phyloP scores from a whole-genome alignment of 2,329 filamentous ascomycete species.

The Fusarium sp. region DNA sequence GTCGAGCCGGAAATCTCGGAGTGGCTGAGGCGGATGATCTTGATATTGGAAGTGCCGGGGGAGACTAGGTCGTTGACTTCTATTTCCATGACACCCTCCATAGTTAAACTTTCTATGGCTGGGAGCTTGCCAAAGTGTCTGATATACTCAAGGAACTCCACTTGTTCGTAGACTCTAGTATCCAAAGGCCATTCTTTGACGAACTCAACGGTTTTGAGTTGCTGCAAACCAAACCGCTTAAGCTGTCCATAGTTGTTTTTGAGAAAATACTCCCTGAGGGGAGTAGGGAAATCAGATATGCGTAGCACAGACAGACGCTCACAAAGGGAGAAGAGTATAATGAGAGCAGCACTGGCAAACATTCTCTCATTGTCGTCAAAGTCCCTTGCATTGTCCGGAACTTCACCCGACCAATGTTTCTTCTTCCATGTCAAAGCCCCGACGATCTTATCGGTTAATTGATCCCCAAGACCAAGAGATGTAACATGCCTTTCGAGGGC shows the following conservation, averaged over 20 bases:
- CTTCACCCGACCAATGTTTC: neutral
- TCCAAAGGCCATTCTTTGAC: neutral
- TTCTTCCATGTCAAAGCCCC: slow-evolving; percentile 11
- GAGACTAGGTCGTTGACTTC: neutral
- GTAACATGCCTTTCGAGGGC: slow-evolving; percentile 9
- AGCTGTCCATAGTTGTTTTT: slow-evolving; percentile 17
- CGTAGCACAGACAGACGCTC: neutral
- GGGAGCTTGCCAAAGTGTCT: slow-evolving; percentile 11
- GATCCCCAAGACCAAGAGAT: slow-evolving; percentile 1
- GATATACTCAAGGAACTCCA: slow-evolving; percentile 1
- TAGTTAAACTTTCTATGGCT: neutral
- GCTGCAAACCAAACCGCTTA: neutral
- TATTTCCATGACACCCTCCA: slow-evolving; percentile 7
- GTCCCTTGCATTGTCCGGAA: neutral
- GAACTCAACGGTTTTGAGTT: neutral
- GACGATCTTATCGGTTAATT: neutral
- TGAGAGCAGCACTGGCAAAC: neutral
- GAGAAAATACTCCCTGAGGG: slow-evolving; percentile 3
- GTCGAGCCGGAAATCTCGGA: neutral
- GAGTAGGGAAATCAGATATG: neutral
- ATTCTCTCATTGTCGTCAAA: neutral
- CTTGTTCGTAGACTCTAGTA: neutral
- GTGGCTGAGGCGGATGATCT: neutral
- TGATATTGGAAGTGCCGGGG: neutral
- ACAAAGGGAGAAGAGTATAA: slow-evolving; percentile 23